Percentiles rank a stretch among this genome's conserved stretches.
Conservation (phyloP, 2,329 filamentous ascomycete species). For the Aspergillus luchuensis region DNA sequence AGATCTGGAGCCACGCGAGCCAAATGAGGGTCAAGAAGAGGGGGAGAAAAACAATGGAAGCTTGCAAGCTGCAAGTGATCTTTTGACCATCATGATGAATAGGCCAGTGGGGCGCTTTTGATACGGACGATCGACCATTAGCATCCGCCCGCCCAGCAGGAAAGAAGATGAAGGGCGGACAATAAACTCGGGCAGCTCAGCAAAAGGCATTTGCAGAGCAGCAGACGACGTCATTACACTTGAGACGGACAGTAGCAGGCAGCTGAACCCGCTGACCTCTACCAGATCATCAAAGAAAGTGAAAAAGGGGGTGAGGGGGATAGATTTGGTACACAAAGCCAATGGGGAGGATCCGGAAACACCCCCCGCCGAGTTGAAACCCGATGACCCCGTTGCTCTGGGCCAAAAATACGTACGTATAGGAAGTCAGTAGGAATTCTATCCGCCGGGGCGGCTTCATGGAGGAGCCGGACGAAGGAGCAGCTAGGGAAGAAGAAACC, state of each 20-base stretch:
- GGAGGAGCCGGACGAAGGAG: not conserved
- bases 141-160: not conserved
- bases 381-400: not conserved
- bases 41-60: constrained; percentile 20
- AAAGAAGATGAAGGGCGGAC: constrained; percentile 2
- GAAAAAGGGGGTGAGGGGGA: not conserved
- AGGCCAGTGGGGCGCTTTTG: constrained; percentile 3
- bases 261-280: constrained; percentile 3
- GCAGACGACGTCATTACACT: constrained; percentile 25
- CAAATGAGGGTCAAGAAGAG: constrained; percentile 18
- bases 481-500: not conserved
- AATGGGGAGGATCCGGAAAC: not conserved
- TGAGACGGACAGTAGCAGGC: constrained; percentile 12
- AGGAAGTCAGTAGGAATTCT: too few relatives aligned
- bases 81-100: constrained; percentile 18
- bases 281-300: not conserved
- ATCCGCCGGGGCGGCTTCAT: not conserved
- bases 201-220: not conserved
- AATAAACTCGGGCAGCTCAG: constrained; percentile 10
- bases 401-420: not conserved
- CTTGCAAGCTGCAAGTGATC: constrained; percentile 21
- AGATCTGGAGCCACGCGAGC: constrained; percentile 30
- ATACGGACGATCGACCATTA: constrained; percentile 10
- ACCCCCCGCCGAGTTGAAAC: not conserved
- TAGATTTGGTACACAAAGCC: not conserved